Base-by-base conservation (phyloP, 305 asterid species). In the Stenogyne calaminthoides region DNA sequence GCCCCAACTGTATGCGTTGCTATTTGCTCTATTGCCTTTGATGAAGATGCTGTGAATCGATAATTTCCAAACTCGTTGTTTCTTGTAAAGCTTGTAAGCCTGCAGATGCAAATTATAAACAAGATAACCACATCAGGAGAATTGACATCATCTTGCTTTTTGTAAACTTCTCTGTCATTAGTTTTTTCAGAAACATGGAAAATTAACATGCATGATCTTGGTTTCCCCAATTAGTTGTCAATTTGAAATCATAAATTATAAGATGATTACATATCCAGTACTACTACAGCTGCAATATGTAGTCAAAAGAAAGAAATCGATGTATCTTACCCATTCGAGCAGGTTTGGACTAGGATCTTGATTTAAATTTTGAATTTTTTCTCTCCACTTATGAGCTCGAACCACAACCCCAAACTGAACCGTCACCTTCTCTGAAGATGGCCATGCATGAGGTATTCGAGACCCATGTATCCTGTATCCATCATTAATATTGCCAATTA, bases 401-500 rank as follows among this genome's bases (percentile, higher is more conserved):
- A 90, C 77, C 64, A 90, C 88, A 44, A 92, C 98, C 36, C 98
- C 98, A 40, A 82, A 92, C 96, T 92, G 78, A 83, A 92, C 2
- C 96, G 51, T 92, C 98, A 91, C 96, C 80, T 82, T 92, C 34
- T 78, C 85, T 6, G 98, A 90, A 90, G 90, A 51, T 72, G 80
- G 70, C 98, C 98, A 64, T 82, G 78, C 93, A 88, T 83, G 42
- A 87, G 80, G 81, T 92, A 92, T 75, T 92, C 98, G 0, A 96
- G 97, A 7, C 96, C 97, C 97, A 89, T 88, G 81, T 92, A 89
- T 61, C 97, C 97, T 91, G 84, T 37, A 70, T 19, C 15, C 32
- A 47, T 47, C 46, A 32, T 32, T 5, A 7, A 62, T 62, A 27
- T n/a, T 14, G 11, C n/a, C 5, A 44, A 20, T 15, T 52, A 32